Conservation (phyloP, 2,329 filamentous ascomycete genomes). For the Calonectria pseudoturangicola region DNA sequence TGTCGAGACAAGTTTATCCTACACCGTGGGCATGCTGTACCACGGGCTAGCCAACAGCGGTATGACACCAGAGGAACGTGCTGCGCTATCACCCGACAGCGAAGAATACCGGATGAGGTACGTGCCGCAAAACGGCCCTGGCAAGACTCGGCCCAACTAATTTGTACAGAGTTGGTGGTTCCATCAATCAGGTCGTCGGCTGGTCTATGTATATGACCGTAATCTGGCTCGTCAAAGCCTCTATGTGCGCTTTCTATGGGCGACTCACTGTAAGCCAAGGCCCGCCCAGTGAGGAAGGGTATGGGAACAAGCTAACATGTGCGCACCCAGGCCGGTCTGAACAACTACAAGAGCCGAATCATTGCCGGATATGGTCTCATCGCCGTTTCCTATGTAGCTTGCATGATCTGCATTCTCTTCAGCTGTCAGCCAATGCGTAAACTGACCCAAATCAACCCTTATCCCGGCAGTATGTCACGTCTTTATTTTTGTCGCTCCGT, state of each 20-base stretch:
- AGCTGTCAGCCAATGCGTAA: constrained; percentile 23
- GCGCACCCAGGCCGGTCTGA: background rate
- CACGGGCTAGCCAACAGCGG: constrained; percentile 27
- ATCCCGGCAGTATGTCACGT: constrained; percentile 27
- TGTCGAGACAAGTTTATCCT: constrained; percentile 22
- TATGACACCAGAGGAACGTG: constrained; percentile 31
- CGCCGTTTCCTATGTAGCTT: background rate
- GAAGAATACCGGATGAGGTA: constrained; percentile 33
- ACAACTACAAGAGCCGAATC: constrained; percentile 16
- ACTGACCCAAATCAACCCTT: constrained; percentile 29
- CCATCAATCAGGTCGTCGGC: constrained; percentile 21
- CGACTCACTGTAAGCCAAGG: constrained; percentile 15
- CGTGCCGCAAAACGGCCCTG: background rate
- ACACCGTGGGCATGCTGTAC: constrained; percentile 15
- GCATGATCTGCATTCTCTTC: constrained; percentile 17
- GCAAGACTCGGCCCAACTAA: background rate
- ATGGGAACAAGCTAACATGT: background rate
- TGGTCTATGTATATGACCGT: constrained; percentile 29
- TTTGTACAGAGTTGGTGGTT: constrained; percentile 27
- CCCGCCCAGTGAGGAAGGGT: background rate
- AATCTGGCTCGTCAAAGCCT: constrained; percentile 32
- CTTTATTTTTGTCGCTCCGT: background rate
- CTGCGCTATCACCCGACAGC: constrained; percentile 27
- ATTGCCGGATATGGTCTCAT: constrained; percentile 4
- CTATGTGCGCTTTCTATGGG: constrained; percentile 29